A percentile compares a stretch with the other conserved stretches of the same genome.
phyloP scores from a whole-genome alignment of 768 basidiomycete species.

The Rhizopogon salebrosus region DNA sequence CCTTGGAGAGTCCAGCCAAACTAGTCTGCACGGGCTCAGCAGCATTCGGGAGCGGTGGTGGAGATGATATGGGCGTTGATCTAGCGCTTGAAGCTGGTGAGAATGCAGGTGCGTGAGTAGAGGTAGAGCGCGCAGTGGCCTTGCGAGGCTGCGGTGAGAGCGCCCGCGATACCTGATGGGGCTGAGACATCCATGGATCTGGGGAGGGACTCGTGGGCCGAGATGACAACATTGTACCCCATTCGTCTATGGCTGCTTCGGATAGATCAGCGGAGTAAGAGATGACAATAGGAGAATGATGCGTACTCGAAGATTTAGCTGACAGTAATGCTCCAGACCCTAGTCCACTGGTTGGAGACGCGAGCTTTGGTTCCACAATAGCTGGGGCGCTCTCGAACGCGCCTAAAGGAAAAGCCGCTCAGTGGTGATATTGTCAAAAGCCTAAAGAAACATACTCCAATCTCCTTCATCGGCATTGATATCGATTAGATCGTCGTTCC shows the following conservation, averaged over 20 bases:
- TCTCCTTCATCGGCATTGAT: slow-evolving; percentile 91
- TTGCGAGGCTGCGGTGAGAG: slow-evolving; percentile 17
- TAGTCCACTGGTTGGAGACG: slow-evolving; percentile 16
- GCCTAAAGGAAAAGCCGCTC: slow-evolving; percentile 32
- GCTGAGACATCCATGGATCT: slow-evolving; percentile 11
- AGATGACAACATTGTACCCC: slow-evolving; percentile 14
- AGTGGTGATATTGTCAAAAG: background rate
- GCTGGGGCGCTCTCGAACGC: slow-evolving; percentile 65
- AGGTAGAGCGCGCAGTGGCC: background rate
- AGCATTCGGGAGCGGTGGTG: slow-evolving; percentile 4
- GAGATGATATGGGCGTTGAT: slow-evolving; percentile 22
- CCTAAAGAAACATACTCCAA: slow-evolving; percentile 67
- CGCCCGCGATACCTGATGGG: slow-evolving; percentile 12
- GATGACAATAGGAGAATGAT: background rate
- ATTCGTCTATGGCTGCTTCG: slow-evolving; percentile 12
- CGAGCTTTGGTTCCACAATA: slow-evolving; percentile 20
- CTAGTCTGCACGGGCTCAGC: slow-evolving; percentile 20
- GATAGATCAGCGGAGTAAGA: background rate
- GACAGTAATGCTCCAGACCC: slow-evolving; percentile 17
- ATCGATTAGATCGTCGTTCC: slow-evolving; percentile 80
- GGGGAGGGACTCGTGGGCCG: slow-evolving; percentile 4
- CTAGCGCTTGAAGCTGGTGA: slow-evolving; percentile 15
- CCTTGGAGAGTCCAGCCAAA: slow-evolving; percentile 62
- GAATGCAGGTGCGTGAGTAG: slow-evolving; percentile 3
- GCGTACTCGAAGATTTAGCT: background rate